Base-by-base conservation (phyloP, 2,329 filamentous ascomycete genomes). In the Fusarium tanahbumbuense region DNA sequence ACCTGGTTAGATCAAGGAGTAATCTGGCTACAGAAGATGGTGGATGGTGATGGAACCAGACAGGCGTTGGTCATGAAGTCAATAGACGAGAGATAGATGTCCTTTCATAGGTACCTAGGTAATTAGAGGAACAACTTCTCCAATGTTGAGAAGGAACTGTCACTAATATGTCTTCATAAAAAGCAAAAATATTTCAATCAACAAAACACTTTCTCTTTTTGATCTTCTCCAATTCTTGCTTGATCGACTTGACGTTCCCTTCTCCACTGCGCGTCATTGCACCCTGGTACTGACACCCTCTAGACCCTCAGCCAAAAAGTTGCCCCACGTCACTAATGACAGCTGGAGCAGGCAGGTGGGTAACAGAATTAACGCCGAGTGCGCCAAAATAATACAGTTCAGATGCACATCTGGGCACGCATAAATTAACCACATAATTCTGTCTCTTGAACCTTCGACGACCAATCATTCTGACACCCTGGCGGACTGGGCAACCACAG, bases 1-100 rank as follows among this genome's bases (percentile, higher is more conserved):
- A 65, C 41, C 34, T 47, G 34, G 55, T 32, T 54, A 44, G 44
- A 62, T 60, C 40, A 50, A 34, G 44, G 41, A 57, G 56, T 56
- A 56, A 73, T 67, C 61, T 76, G 65, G 69, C 65, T 47, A 70
- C 40, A 74, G 74, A 76, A 76, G 55, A 53, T 46, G 55, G 49
- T 75, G 67, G 73, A 75, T 27, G 18, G 11, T 20, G n/a, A 27
- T 71, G 52, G 68, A 71, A 72, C 25, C 37, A 15, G 22, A 20
- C 1, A 13, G 34, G 27, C 20, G 23, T 15, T 42, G 6, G 23
- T 42, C 32, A 42, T 27, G n/a, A 20, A 23, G 34, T 42, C 27
- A 42, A 22, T n/a, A 53, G 25, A 37, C 18, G 6, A 37, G 34
- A 37, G 18, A 12, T 7, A 37, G 3, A 32, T 32, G 30, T 5